Evolutionary conservation across 768 basidiomycete genomes (phyloP), one percentile per base, ranked within the genome.

Genomic region (Cubamyces lactineus): DNA sequence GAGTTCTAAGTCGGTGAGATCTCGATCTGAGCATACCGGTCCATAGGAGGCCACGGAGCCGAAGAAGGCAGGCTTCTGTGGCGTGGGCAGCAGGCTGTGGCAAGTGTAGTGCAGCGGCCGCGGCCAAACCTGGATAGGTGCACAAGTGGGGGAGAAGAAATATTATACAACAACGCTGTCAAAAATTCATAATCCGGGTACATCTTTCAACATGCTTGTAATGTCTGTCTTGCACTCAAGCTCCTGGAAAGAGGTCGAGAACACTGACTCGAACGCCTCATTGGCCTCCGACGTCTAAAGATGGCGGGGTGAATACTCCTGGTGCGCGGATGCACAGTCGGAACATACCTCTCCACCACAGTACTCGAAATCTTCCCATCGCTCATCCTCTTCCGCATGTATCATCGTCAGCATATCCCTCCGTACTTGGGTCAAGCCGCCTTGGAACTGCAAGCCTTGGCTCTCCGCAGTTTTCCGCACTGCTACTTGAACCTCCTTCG

Each of bases 331-430:
- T 52, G 21, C 42, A 15, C 52, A 7, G 34, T 5, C 38, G 55
- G 8, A 26, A 72, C 84, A 58, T 64, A 93, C 92, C 76, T 84
- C 81, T 41, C 79, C 79, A 66, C 86, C 86, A 67, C 78, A 85
- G 71, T 86, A 92, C 51, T 86, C 79, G 23, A 91, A 76, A 48
- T 84, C 78, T 67, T 86, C 76, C 92, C 92, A 94, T 54, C 74
- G 75, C 69, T 92, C 92, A 55, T 92, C 91, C 68, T 92, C 89
- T 70, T 94, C 92, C 2, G 77, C 76, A 28, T 89, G 83, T 41
- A 92, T 85, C n/a, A 82, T 77, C 50, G 83, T 80, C 23, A 94
- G 73, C 83, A 94, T 91, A 66, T 94, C 92, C 68, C 90, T 81
- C 52, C 92, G 80, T 11, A 85, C 84, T 6, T 81, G 72, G 47